A percentile compares a stretch with the other conserved stretches of the same genome.
phyloP scores from a whole-genome alignment of 352 stramenopile species.

The Globisporangium alternatum region DNA sequence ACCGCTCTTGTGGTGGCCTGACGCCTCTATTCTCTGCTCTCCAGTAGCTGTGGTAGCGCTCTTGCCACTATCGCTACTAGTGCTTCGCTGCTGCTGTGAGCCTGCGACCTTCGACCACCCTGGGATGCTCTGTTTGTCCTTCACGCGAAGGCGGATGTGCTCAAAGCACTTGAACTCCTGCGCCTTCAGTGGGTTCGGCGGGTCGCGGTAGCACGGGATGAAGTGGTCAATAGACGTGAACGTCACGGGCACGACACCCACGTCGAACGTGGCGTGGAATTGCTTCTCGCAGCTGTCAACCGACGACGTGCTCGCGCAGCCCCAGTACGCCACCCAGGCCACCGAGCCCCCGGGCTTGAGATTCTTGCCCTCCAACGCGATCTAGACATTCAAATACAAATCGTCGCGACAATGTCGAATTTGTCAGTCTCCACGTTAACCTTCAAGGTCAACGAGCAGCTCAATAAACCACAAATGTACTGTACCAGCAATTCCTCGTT shows the following conservation, averaged over 20 bases:
- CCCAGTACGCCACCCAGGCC: conserved; percentile 81
- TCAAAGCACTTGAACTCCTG: conserved; percentile 75
- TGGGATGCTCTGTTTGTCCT: conserved; percentile 75
- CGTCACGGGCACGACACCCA: conserved; percentile 62
- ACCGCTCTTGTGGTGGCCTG: background rate
- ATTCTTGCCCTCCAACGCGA: conserved; percentile 58
- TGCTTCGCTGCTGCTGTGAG: background rate
- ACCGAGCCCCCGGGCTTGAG: conserved; percentile 70
- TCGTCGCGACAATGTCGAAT: background rate
- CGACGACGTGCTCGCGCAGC: conserved; percentile 56
- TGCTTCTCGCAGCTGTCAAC: conserved; percentile 71
- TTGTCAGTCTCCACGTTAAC: background rate
- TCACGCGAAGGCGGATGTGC: conserved; percentile 67
- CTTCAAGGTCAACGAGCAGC: background rate
- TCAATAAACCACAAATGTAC: background rate
- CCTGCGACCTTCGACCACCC: conserved; percentile 48
- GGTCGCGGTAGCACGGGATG: conserved; percentile 83
- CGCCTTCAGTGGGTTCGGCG: conserved; percentile 68
- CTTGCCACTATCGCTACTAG: background rate
- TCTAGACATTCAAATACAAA: background rate
- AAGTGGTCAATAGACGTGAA: conserved; percentile 77
- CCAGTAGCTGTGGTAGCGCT: background rate
- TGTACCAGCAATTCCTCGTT: conserved; percentile 71
- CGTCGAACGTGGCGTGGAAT: conserved; percentile 57
- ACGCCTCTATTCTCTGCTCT: conserved; percentile 6